Conservation (phyloP, 805 yeast genomes). For the Diddensiella transvaalensis region DNA sequence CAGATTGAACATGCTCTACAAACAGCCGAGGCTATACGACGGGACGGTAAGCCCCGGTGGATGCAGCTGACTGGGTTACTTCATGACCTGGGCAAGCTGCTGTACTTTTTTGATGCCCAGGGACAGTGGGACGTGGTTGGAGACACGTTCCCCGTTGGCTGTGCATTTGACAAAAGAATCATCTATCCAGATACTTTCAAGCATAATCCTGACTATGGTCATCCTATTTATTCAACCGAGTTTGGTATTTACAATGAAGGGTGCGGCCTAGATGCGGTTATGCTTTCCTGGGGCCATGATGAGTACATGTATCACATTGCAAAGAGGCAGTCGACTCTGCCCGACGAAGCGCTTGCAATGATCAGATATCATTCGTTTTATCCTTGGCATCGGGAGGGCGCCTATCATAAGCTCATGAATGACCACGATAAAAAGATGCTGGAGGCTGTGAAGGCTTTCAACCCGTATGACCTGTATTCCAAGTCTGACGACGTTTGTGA, state of each 20-base stretch:
- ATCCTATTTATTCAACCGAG: constrained; percentile 63
- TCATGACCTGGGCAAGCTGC: constrained; percentile 66
- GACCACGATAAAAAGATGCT: constrained; percentile 58
- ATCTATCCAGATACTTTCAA: constrained; percentile 60
- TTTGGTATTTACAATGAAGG: constrained; percentile 61
- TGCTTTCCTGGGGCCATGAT: constrained; percentile 78
- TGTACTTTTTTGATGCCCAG: constrained; percentile 65
- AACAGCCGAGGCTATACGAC: constrained; percentile 69
- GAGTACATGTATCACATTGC: constrained; percentile 75
- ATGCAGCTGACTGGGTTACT: constrained; percentile 70
- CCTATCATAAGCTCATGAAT: constrained; percentile 61
- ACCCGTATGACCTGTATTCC: constrained; percentile 66
- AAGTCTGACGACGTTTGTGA: constrained; percentile 51
- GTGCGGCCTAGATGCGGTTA: constrained; percentile 66
- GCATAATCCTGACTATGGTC: constrained; percentile 55
- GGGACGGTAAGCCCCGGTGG: constrained; percentile 69
- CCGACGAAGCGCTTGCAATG: constrained; percentile 68
- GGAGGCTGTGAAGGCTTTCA: constrained; percentile 61
- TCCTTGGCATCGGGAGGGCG: constrained; percentile 73
- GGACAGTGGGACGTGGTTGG: constrained; percentile 85
- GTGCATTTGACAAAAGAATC: constrained; percentile 56
- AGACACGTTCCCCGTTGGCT: constrained; percentile 74
- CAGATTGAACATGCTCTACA: constrained; percentile 74
- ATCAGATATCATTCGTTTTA: constrained; percentile 71
- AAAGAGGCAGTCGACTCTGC: constrained; percentile 57